phyloP scores from a whole-genome alignment of 768 basidiomycete species.

The Favolaschia claudopus region DNA sequence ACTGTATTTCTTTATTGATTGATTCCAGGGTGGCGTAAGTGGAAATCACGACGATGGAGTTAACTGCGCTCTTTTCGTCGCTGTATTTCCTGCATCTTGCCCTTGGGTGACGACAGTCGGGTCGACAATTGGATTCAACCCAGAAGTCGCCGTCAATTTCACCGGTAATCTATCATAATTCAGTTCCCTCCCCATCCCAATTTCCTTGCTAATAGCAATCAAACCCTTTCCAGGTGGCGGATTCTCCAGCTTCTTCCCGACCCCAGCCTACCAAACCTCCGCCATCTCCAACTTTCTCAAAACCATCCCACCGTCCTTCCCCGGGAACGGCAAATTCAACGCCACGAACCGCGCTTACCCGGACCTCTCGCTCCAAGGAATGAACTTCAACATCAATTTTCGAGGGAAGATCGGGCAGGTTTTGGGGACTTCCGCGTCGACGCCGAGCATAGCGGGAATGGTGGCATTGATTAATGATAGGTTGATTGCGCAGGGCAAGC shows the following conservation, averaged over 20 bases:
- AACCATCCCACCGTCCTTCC: constrained; percentile 19
- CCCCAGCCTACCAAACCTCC: constrained; percentile 41
- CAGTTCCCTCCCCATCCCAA: background rate
- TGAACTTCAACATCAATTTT: constrained; percentile 9
- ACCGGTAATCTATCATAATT: too few species aligned
- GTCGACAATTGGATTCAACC: constrained; percentile 7
- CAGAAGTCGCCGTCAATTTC: constrained; percentile 4
- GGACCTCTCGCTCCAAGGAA: constrained; percentile 23
- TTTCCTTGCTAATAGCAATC: background rate
- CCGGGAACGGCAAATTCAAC: constrained; percentile 25
- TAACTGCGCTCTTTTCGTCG: constrained; percentile 36
- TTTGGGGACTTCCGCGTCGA: constrained; percentile 51
- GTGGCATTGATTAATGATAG: constrained; percentile 55
- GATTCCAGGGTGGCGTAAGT: constrained; percentile 13
- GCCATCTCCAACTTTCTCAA: constrained; percentile 37
- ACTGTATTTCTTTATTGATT: too few species aligned
- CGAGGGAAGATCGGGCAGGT: constrained; percentile 14
- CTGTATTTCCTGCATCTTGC: constrained; percentile 28
- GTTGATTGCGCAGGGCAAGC: constrained; percentile 37
- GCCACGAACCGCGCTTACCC: constrained; percentile 27
- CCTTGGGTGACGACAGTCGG: constrained; percentile 14
- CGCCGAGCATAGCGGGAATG: constrained; percentile 53
- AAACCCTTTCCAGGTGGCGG: constrained; percentile 40
- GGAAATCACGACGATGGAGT: constrained; percentile 27
- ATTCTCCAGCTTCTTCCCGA: constrained; percentile 47